These are phyloP conservation scores for Wickerhamomyces sp. DNA, from an alignment of 1,139 yeast species.

Conservation along the genomic window DNA sequence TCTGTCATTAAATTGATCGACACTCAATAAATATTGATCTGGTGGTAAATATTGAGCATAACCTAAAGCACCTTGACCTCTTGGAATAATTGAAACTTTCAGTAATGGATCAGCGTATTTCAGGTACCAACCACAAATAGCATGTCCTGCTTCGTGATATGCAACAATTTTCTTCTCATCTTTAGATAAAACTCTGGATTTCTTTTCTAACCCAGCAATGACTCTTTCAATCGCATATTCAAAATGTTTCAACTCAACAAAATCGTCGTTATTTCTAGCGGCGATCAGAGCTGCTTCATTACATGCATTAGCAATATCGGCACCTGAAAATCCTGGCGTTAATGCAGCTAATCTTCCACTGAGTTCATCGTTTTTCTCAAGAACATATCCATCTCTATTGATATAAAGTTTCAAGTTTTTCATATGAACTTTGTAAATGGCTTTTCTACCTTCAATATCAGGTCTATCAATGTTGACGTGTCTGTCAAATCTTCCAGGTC, in stretches of 20 bases:
- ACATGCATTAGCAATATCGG: conserved; percentile 95
- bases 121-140: conserved; percentile 95
- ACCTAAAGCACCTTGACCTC: conserved; percentile 97
- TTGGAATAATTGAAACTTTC: conserved; percentile 92
- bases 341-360: conserved; percentile 89
- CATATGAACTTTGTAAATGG: conserved; percentile 83
- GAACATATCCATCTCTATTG: conserved; percentile 34
- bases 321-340: conserved; percentile 98
- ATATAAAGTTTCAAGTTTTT: conserved; percentile 54
- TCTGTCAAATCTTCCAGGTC: conserved; percentile 97
- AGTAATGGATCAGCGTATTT: conserved; percentile 87
- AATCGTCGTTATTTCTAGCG: conserved; percentile 73
- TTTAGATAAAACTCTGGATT: conserved; percentile 73
- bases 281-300: conserved; percentile 97
- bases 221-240: conserved; percentile 97
- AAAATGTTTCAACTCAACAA: conserved; percentile 72
- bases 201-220: conserved; percentile 93
- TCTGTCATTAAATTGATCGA: conserved; percentile 76
- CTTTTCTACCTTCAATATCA: conserved; percentile 89
- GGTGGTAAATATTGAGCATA: conserved; percentile 97
- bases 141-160: conserved; percentile 98
- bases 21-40: conserved; percentile 77
- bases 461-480: conserved; percentile 91
- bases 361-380: conserved; percentile 43
- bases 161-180: conserved; percentile 90